Percentiles rank a stretch among this genome's conserved stretches.
Conservation (phyloP, 805 yeast genomes). For the Diddensiella transvaalensis region DNA sequence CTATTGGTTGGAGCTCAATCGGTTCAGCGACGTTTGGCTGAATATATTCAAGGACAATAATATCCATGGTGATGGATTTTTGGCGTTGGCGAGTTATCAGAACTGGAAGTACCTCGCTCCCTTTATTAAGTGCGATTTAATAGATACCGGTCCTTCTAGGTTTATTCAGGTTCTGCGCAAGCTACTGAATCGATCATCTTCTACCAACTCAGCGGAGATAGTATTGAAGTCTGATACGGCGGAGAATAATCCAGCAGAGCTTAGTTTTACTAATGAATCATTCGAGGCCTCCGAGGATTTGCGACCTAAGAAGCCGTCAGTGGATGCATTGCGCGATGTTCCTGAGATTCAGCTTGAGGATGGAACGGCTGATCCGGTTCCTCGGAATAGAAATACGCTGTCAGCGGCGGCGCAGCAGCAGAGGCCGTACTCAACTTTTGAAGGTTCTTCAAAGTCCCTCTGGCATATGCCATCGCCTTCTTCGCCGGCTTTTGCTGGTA, state of each 20-base stretch:
- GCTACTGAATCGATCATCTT: conserved; percentile 34
- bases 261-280: too few relatives aligned
- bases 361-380: not conserved
- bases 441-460: conserved; percentile 5
- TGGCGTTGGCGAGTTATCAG: conserved; percentile 66
- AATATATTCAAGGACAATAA: conserved; percentile 55
- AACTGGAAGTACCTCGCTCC: conserved; percentile 42
- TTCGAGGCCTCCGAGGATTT: too few relatives aligned
- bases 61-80: conserved; percentile 59
- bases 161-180: conserved; percentile 54
- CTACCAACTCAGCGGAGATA: conserved; percentile 13
- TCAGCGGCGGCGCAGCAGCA: too few relatives aligned
- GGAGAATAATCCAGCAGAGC: too few relatives aligned
- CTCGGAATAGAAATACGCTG: not conserved
- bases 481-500: conserved; percentile 32
- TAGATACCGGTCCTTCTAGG: conserved; percentile 50
- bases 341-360: too few relatives aligned
- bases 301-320: too few relatives aligned
- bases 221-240: not conserved
- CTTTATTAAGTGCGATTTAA: conserved; percentile 34
- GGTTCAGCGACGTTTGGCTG: conserved; percentile 74
- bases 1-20: conserved; percentile 63
- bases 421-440: conserved; percentile 20
- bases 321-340: too few relatives aligned
- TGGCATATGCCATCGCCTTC: conserved; percentile 31